Base-by-base conservation (phyloP, 2,329 filamentous ascomycete species). In the Cryphonectria japonica region DNA sequence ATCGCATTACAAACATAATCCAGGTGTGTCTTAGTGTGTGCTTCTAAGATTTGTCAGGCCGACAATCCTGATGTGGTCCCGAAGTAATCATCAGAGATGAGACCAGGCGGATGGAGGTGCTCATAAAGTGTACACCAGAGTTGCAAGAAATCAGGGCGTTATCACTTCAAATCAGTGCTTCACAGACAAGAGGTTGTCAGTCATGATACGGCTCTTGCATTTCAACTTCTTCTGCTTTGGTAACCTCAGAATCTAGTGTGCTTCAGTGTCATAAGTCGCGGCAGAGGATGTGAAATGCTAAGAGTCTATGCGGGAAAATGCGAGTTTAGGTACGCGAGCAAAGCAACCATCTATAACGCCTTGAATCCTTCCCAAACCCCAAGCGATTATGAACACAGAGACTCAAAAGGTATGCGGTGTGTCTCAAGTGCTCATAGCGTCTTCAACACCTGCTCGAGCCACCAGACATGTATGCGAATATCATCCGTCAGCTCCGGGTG, bases 401-500 rank as follows among this genome's bases (percentile, higher is more conserved):
- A 19, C 6, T 13, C 26, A 16, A 46, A 43, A 22, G 16, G 16
- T 29, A 11, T 50, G 46, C 8, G 22, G 22, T 8, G n/a, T 22
- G 26, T 26, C 7, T 2, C 37, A 39, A 39, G 11, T 39, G 11
- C 46, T 26, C 39, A 22, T 4, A 71, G 3, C 2, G 73, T 82
- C 62, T 83, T 78, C 66, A 86, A 77, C 43, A 94, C 92, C 80
- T 95, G 89, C 75, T 87, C 83, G 78, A 99, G 78, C 96, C 96
- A 99, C 96, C 96, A 98, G 5, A 89, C 86, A 81, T 99, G 96
- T 77, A 98, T 97, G 69, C 96, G 88, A 70, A 90, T 85, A 82
- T 99, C 96, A 9, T 90, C 88, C 0, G 95, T 98, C 80, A 99
- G 81, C 81, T 99, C 96, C 0, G 96, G 96, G 77, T 98, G 96